phyloP scores from a whole-genome alignment of 2,329 filamentous ascomycete species.

The Blumeria hordei region DNA sequence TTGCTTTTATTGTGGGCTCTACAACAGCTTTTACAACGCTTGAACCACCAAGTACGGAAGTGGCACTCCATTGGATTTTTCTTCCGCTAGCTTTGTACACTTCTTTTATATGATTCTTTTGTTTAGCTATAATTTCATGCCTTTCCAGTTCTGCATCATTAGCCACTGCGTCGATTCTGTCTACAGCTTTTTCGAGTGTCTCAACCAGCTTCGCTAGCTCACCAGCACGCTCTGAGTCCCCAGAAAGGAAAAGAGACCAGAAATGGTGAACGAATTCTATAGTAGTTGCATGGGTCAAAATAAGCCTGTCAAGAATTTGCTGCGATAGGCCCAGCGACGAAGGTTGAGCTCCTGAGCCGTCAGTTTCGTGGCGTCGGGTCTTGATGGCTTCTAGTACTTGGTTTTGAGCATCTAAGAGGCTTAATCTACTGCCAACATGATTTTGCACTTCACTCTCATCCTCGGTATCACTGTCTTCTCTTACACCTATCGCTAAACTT shows the following conservation, averaged over 20 bases:
- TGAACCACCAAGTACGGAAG: slow-evolving; percentile 47
- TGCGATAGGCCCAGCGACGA: slow-evolving; percentile 20
- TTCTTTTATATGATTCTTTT: slow-evolving; percentile 46
- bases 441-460: slow-evolving; percentile 26
- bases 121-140: slow-evolving; percentile 35
- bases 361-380: slow-evolving; percentile 34
- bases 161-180: slow-evolving; percentile 60
- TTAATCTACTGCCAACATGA: slow-evolving; percentile 45
- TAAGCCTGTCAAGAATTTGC: slow-evolving; percentile 33
- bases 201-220: slow-evolving; percentile 68
- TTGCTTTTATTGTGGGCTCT: slow-evolving; percentile 44
- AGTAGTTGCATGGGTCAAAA: slow-evolving; percentile 70
- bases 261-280: slow-evolving; percentile 95
- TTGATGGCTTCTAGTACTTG: slow-evolving; percentile 42
- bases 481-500: slow-evolving; percentile 38
- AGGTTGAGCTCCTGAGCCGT: slow-evolving; percentile 17
- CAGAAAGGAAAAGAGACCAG: slow-evolving; percentile 78
- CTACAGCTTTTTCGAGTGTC: slow-evolving; percentile 51
- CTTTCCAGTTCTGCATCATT: slow-evolving; percentile 56
- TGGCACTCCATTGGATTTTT: slow-evolving; percentile 44
- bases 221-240: slow-evolving; percentile 53
- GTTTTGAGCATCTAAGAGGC: slow-evolving; percentile 36
- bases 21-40: slow-evolving; percentile 56
- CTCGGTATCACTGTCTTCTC: slow-evolving; percentile 45
- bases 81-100: slow-evolving; percentile 49